Conservation (phyloP, 2,329 filamentous ascomycete genomes). For the Albophoma yamanashiensis region DNA sequence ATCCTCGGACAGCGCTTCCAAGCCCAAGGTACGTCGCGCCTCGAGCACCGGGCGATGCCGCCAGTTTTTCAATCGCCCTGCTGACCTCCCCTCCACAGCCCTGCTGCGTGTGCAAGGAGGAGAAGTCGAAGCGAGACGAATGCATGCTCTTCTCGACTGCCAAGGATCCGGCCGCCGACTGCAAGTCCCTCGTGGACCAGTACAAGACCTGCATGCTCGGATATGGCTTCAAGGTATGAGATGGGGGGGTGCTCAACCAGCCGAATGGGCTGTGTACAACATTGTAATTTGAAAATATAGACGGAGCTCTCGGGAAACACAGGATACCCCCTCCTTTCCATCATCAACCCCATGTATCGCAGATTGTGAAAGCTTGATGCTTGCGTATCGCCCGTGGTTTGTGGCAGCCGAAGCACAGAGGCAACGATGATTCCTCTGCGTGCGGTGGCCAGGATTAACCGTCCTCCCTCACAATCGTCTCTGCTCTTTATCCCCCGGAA, state of each 20-base stretch:
- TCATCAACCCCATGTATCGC: neutral
- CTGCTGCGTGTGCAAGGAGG: conserved; percentile 94
- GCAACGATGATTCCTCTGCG: neutral
- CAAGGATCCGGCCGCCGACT: conserved; percentile 73
- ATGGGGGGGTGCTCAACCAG: neutral
- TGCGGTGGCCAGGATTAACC: neutral
- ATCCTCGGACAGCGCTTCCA: conserved; percentile 21
- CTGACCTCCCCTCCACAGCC: conserved; percentile 44
- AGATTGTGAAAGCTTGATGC: neutral
- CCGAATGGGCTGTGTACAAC: conserved; percentile 11
- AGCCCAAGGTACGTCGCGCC: conserved; percentile 28
- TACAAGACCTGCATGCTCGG: conserved; percentile 90
- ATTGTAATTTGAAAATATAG: conserved; percentile 5
- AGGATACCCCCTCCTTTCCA: neutral
- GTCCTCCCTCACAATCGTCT: neutral
- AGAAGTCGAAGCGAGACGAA: conserved; percentile 87
- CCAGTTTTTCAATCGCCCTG: conserved; percentile 1
- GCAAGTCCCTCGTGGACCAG: conserved; percentile 68
- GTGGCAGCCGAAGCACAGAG: neutral
- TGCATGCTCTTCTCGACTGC: conserved; percentile 96
- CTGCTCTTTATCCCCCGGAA: neutral
- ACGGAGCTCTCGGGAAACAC: conserved; percentile 5
- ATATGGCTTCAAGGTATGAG: conserved; percentile 70
- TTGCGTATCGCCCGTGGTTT: neutral
- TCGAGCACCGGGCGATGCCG: neutral